Conservation (phyloP, 2,329 filamentous ascomycete species). For the Trichoderma sp. region DNA sequence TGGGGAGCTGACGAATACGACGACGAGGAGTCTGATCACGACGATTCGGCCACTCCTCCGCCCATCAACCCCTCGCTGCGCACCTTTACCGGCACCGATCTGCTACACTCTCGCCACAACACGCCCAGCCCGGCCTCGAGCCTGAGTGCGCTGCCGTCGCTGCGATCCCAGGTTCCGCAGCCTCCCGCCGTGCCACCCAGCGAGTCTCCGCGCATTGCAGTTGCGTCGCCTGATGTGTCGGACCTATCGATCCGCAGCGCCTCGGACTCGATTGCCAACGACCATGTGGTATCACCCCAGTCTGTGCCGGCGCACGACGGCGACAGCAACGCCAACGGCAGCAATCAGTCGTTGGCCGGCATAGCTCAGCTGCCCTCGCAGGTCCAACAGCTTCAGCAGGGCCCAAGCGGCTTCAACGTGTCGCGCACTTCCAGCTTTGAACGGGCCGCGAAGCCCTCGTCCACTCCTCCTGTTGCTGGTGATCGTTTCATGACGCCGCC, state of each 20-base stretch:
- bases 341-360: conserved; percentile 18
- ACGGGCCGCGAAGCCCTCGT: conserved; percentile 9
- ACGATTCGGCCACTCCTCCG: conserved; percentile 30
- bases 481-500: conserved; percentile 4
- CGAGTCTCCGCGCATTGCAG: conserved; percentile 8
- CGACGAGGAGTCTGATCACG: conserved; percentile 48
- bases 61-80: conserved; percentile 22
- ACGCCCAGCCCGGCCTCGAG: conserved; percentile 18
- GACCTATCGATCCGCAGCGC: conserved; percentile 22
- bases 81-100: conserved; percentile 25
- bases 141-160: conserved; percentile 19
- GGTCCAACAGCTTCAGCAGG: conserved; percentile 6
- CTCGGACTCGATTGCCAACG: conserved; percentile 13
- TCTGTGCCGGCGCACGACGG: conserved; percentile 4
- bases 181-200: conserved; percentile 10
- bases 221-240: conserved; percentile 22
- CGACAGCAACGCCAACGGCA: not conserved
- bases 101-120: conserved; percentile 24
- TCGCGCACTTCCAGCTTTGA: conserved; percentile 25
- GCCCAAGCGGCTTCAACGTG: conserved; percentile 8
- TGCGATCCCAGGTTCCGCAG: conserved; percentile 6
- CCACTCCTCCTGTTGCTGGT: conserved; percentile 11
- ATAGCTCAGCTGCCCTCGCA: conserved; percentile 20
- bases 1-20: conserved; percentile 79
- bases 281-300: conserved; percentile 25